Percentiles rank a stretch among this genome's conserved stretches.
These are phyloP conservation scores for Echria macrotheca DNA, from an alignment of 495 filamentous ascomycete genomes.

Conservation along the genomic window DNA sequence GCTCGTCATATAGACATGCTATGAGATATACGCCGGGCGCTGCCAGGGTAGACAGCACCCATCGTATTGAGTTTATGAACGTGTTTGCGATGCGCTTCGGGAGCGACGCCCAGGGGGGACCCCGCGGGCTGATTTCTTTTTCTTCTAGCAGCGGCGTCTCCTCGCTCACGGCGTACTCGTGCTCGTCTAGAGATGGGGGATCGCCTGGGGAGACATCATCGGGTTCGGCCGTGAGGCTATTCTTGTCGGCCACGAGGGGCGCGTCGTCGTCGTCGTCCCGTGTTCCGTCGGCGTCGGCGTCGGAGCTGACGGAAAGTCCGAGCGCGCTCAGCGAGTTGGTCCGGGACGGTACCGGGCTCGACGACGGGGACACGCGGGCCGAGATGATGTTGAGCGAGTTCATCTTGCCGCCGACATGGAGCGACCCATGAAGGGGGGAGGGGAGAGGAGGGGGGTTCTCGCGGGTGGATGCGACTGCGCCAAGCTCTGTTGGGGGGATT, in stretches of 20 bases:
- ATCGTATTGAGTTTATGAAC: conserved; percentile 62
- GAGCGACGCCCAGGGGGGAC: conserved; percentile 45
- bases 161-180: conserved; percentile 46
- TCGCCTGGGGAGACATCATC: conserved; percentile 18
- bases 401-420: conserved; percentile 58
- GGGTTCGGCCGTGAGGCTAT: conserved; percentile 24
- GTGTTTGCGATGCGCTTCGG: conserved; percentile 52
- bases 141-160: conserved; percentile 57
- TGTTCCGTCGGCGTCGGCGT: conserved; percentile 28
- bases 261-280: conserved; percentile 32
- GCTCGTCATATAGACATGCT: conserved; percentile 72
- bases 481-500: conserved; percentile 5
- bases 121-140: conserved; percentile 32
- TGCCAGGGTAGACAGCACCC: conserved; percentile 70
- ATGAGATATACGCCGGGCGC: conserved; percentile 76
- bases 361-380: conserved; percentile 62
- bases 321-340: conserved; percentile 60
- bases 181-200: conserved; percentile 14
- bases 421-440: conserved; percentile 30
- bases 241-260: conserved; percentile 32
- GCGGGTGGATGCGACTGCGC: conserved; percentile 17
- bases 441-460: neutral
- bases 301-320: conserved; percentile 40
- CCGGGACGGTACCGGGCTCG: conserved; percentile 54
- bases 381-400: conserved; percentile 97